Conservation (phyloP, 352 stramenopile species). For the Plasmopara halstedii region DNA sequence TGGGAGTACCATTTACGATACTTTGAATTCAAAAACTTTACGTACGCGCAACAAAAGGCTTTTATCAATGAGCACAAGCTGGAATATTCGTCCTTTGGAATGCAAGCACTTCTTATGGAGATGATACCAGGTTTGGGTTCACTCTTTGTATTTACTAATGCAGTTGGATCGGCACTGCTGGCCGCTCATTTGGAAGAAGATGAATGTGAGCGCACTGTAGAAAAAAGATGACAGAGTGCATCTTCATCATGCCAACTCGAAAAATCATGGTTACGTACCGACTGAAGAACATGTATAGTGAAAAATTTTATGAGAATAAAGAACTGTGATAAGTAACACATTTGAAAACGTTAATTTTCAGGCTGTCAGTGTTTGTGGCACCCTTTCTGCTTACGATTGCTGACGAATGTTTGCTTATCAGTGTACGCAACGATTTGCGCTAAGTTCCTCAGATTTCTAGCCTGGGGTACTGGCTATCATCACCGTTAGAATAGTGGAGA, state of each 20-base stretch:
- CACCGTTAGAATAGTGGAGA: slow-evolving; percentile 30
- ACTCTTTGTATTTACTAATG: slow-evolving; percentile 69
- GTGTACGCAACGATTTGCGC: too few relatives aligned
- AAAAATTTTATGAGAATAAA: background rate
- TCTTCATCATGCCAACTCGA: slow-evolving; percentile 7
- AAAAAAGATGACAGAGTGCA: slow-evolving; percentile 6
- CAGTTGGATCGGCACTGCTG: slow-evolving; percentile 56
- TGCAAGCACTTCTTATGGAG: slow-evolving; percentile 64
- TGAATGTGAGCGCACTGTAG: slow-evolving; percentile 5
- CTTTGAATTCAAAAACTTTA: slow-evolving; percentile 60
- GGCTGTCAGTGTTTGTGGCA: too few relatives aligned
- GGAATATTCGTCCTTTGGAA: slow-evolving; percentile 62
- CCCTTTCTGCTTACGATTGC: too few relatives aligned
- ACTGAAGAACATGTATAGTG: slow-evolving; percentile 18
- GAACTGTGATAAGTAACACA: background rate
- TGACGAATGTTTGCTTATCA: too few relatives aligned
- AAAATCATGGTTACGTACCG: slow-evolving; percentile 13
- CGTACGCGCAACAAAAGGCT: slow-evolving; percentile 47
- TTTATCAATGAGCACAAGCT: slow-evolving; percentile 39
- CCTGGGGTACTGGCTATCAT: slow-evolving; percentile 66
- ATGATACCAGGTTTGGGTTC: slow-evolving; percentile 59
- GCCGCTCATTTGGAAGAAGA: slow-evolving; percentile 57
- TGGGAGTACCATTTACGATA: slow-evolving; percentile 76
- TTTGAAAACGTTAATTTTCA: slow-evolving; percentile 15
- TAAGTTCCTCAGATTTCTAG: too few relatives aligned